phyloP scores from a whole-genome alignment of 2,329 filamentous ascomycete species.

The Verticillium nonalfalfae region DNA sequence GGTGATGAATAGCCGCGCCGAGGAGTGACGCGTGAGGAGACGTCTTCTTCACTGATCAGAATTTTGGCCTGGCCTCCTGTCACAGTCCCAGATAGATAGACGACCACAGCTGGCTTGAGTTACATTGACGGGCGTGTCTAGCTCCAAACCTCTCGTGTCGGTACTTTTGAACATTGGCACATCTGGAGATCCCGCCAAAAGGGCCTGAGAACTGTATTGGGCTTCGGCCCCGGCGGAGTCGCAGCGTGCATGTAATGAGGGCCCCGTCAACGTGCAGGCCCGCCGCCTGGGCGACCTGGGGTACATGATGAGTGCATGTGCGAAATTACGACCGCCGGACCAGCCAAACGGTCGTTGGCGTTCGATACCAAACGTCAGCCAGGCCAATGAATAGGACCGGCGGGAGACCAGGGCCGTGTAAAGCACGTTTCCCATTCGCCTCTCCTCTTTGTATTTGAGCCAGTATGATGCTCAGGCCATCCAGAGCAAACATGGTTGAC shows the following conservation, averaged over 20 bases:
- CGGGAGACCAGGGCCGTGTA: background rate
- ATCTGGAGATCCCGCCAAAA: background rate
- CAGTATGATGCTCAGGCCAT: background rate
- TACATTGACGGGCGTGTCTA: background rate
- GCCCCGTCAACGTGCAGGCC: background rate
- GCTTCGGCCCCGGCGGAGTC: background rate
- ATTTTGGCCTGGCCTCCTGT: too few relatives aligned
- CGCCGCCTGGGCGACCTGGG: background rate
- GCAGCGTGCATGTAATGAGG: background rate
- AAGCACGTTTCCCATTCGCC: background rate
- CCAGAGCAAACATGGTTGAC: background rate
- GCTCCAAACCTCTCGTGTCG: too few relatives aligned
- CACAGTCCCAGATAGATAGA: too few relatives aligned
- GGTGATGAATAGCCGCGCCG: background rate
- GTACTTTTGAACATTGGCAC: too few relatives aligned
- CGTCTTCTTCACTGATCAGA: background rate
- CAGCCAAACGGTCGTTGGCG: background rate
- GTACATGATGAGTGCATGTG: background rate
- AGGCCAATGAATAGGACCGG: background rate
- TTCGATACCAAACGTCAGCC: background rate
- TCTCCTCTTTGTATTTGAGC: background rate
- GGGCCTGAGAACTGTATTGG: background rate
- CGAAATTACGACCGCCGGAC: background rate
- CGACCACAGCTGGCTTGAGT: background rate
- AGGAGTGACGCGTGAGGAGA: background rate